Base-by-base conservation (phyloP, 1,139 yeast species). In the Suhomyces yuchorum region DNA sequence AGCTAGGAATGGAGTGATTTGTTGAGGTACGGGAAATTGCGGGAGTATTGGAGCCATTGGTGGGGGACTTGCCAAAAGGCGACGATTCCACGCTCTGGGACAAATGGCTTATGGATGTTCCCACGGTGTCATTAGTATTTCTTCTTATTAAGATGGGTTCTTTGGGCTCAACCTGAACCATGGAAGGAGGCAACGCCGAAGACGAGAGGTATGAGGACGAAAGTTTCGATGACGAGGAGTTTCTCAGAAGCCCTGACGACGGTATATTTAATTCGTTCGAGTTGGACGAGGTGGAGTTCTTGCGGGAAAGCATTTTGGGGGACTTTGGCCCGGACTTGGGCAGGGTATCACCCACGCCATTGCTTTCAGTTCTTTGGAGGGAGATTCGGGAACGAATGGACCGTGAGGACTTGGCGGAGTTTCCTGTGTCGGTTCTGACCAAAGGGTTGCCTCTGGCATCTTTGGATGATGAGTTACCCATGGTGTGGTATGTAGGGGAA, bases 81-180 rank as follows among this genome's bases (percentile, higher is more conserved):
- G 48, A 42, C 18, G 51, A 44, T 22, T 47, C 50, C 23, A 40
- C 46, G 37, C 54, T 46, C 36, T 48, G 49, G 3, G 51, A 41
- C 23, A 48, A 37, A 24, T 45, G 45, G 37, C 47, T 42, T 36
- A 47, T 17, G 12, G 52, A 47, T 4, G 54, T 46, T 6, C 41
- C 43, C 37, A 47, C 26, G 19, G 57, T 55, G 38, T 68, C 73
- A 53, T 65, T 68, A n/a, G 76, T 72, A 55, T 67, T 67, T 52
- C 80, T 60, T 43, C 78, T 58, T 39, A 74, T 60, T 57, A 85
- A 71, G 43, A 85, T 85, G 3, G 92, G 91, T 20, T 83, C 80
- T 56, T 81, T 84, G 11, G 92, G 91, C 49, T 80, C 84, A 49
- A 82, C 71, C 54, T 79, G 82, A 17, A 77, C 70, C 91, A 85